These are phyloP conservation scores for Fusarium compactum DNA, from an alignment of 2,329 filamentous ascomycete species.

Conservation along the genomic window DNA sequence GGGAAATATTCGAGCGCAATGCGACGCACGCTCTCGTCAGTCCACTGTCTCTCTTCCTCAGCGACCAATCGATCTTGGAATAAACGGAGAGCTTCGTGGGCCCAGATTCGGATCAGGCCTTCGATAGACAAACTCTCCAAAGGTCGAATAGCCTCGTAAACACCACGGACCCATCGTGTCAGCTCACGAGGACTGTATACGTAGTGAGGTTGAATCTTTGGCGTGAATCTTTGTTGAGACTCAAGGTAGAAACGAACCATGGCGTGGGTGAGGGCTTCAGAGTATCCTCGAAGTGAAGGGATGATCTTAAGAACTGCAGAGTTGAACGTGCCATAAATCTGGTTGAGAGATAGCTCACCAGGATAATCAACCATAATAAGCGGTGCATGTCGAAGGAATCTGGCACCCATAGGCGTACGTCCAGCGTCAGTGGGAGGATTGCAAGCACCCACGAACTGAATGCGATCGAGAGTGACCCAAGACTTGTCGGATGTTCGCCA, in stretches of 20 bases:
- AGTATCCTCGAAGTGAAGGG: conserved; percentile 92
- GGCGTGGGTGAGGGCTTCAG: conserved; percentile 91
- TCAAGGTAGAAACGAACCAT: conserved; percentile 98
- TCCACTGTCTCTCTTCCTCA: conserved; percentile 96
- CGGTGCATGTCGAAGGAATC: conserved; percentile 97
- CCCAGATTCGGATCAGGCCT: conserved; percentile 96
- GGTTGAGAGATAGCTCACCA: conserved; percentile 90
- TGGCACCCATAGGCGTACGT: conserved; percentile 90
- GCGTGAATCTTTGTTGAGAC: conserved; percentile 93
- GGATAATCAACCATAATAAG: conserved; percentile 99
- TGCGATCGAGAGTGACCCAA: conserved; percentile 97
- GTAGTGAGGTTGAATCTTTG: conserved; percentile 97
- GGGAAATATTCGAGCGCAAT: conserved; percentile 95
- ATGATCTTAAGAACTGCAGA: conserved; percentile 96
- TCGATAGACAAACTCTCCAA: conserved; percentile 89
- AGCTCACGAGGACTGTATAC: conserved; percentile 99
- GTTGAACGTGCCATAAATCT: conserved; percentile 99
- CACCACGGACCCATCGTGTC: conserved; percentile 95
- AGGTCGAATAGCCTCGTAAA: conserved; percentile 96
- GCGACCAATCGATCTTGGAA: conserved; percentile 98
- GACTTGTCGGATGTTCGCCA: conserved; percentile 98
- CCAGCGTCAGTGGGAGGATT: conserved; percentile 98
- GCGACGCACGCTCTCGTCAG: conserved; percentile 84
- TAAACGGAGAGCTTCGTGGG: conserved; percentile 92
- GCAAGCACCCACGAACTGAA: conserved; percentile 98